Base-by-base conservation (phyloP, 768 basidiomycete genomes). In the Amanita rubescens region DNA sequence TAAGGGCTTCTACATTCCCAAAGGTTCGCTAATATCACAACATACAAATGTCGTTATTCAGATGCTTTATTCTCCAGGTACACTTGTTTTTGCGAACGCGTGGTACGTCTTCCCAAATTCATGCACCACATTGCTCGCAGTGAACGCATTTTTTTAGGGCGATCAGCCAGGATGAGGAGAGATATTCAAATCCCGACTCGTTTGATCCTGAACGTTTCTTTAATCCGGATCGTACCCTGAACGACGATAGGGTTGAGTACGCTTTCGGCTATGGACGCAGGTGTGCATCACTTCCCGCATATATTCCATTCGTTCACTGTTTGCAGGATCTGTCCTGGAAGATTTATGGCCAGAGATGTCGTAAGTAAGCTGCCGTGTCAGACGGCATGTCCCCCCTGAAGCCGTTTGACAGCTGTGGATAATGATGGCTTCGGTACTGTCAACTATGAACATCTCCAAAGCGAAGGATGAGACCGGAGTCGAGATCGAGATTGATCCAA, bases 251-350 rank as follows among this genome's bases (percentile, higher is more conserved):
- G 1, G 17, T 42, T 5, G 38, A 51, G 12, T 17, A 57, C 25
- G 63, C 63, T 1, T 74, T 69, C 53, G 73, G 71, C 2, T 73
- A 67, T 49, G 71, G 73, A 10, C 57, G 70, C 35, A 59, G 68
- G 65, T 69, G 49, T 2, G 55, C 30, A n/a, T 2, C 17, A 7
- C 14, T 12, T 14, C 1, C 7, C 24, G 3, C 8, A 11, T 35
- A 35, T 11, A n/a, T 15, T 38, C 17, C 14, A n/a, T 38, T 38
- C 8, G 17, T 15, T 38, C 38, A 24, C n/a, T 30, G 17, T 12
- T 11, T 12, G 17, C 60, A 49, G 64, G 57, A 50, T 60, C 49
- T 57, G 66, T 69, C 57, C 70, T 59, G 49, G 60, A 41, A 42
- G 62, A 35, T 48, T 54, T 67, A 22, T 72, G 39, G 63, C 59